A percentile compares a stretch with the other conserved stretches of the same genome.
Conservation (phyloP, 2,329 filamentous ascomycete species). For the Calonectria naviculata region DNA sequence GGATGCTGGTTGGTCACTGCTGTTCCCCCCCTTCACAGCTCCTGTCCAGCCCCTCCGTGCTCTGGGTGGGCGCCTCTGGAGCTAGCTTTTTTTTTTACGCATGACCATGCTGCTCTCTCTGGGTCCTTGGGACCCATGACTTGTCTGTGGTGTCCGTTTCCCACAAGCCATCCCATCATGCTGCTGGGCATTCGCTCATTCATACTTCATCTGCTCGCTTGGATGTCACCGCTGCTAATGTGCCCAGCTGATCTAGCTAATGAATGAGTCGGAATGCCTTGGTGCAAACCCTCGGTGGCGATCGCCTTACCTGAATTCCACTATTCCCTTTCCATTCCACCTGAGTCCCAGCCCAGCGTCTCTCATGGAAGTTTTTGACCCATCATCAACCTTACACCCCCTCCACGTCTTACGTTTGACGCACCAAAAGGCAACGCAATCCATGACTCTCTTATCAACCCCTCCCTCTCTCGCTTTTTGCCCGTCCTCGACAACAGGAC, state of each 20-base stretch:
- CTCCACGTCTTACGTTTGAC: neutral
- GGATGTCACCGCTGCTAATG: neutral
- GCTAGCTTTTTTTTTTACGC: constrained; percentile 9
- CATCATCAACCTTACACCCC: neutral
- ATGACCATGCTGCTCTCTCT: constrained; percentile 26
- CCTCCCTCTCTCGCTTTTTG: neutral
- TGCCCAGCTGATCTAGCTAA: neutral
- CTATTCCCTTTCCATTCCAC: constrained; percentile 2
- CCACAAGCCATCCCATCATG: constrained; percentile 31
- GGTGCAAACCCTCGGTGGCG: neutral
- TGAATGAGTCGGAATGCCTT: neutral
- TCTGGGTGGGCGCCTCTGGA: neutral
- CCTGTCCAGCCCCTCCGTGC: neutral
- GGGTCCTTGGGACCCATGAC: neutral
- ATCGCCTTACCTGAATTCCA: neutral
- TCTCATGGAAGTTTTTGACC: neutral
- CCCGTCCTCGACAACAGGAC: neutral
- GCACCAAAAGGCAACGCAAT: constrained; percentile 4
- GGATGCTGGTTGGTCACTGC: neutral
- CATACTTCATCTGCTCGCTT: neutral
- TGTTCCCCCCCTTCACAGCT: neutral
- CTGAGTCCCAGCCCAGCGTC: neutral
- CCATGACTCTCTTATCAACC: neutral
- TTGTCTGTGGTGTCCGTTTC: constrained; percentile 5
- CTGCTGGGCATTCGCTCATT: neutral